phyloP scores from a whole-genome alignment of 2,329 filamentous ascomycete genomes.

The Xylaria sp. region DNA sequence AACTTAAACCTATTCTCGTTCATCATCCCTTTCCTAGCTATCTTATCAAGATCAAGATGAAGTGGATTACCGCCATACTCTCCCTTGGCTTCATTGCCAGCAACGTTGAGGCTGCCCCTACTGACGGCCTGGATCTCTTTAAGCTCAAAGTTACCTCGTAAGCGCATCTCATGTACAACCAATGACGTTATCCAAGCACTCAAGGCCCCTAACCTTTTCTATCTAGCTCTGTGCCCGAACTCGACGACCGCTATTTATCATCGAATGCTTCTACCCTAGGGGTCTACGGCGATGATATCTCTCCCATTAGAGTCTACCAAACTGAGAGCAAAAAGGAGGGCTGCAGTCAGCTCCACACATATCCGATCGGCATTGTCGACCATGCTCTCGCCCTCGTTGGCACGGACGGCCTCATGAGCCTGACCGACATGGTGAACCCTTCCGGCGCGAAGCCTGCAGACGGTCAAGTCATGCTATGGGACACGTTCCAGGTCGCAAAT shows the following conservation, averaged over 20 bases:
- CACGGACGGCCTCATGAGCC: constrained; percentile 47
- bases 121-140: constrained; percentile 42
- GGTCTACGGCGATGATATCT: constrained; percentile 44
- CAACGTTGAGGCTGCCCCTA: constrained; percentile 41
- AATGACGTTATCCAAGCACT: neutral
- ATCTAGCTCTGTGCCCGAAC: constrained; percentile 31
- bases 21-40: constrained; percentile 11
- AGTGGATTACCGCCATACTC: constrained; percentile 42
- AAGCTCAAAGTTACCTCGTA: constrained; percentile 46
- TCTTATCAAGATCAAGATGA: constrained; percentile 43
- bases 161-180: neutral
- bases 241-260: constrained; percentile 52
- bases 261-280: constrained; percentile 49
- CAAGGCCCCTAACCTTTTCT: neutral
- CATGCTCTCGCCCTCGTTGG: constrained; percentile 54
- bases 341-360: constrained; percentile 53
- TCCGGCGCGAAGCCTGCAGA: constrained; percentile 41
- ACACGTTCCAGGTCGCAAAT: constrained; percentile 48
- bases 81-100: constrained; percentile 43
- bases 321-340: constrained; percentile 44
- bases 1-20: constrained; percentile 3
- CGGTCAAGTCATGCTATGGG: constrained; percentile 49
- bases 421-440: constrained; percentile 52
- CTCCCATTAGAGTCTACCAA: constrained; percentile 48
- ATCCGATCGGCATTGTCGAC: constrained; percentile 52